These are phyloP conservation scores for Cavenderia fasciculata DNA, from an alignment of 78 protist genomes.

Conservation along the genomic window DNA sequence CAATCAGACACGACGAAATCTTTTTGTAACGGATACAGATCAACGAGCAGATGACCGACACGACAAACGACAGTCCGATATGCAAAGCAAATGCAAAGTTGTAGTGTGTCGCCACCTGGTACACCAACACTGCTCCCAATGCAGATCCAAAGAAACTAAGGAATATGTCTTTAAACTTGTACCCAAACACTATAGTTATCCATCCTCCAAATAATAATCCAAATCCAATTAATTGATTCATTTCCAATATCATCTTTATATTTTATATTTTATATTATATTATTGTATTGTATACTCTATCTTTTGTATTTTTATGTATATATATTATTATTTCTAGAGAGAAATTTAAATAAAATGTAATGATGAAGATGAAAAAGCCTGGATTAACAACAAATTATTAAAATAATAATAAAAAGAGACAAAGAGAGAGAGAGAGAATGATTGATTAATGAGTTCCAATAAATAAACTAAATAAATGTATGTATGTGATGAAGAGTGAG, in stretches of 20 bases:
- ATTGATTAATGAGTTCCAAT: too few relatives aligned
- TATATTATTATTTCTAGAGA: too few relatives aligned
- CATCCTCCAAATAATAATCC: slow-evolving; percentile 5
- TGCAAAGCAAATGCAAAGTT: background rate
- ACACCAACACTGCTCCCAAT: slow-evolving; percentile 16
- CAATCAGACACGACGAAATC: background rate
- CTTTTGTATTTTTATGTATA: too few relatives aligned
- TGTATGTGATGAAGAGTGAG: too few relatives aligned
- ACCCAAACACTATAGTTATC: background rate
- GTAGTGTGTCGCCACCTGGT: background rate
- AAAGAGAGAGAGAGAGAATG: too few relatives aligned
- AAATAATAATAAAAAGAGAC: too few relatives aligned
- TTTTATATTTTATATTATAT: background rate
- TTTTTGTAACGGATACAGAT: background rate
- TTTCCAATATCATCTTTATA: background rate
- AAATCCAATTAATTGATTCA: background rate
- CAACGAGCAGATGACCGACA: slow-evolving; percentile 5
- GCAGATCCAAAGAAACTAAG: slow-evolving; percentile 45
- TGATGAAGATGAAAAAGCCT: too few relatives aligned
- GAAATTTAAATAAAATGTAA: too few relatives aligned
- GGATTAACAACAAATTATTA: too few relatives aligned
- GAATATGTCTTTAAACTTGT: background rate
- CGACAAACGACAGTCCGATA: background rate
- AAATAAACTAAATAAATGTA: too few relatives aligned
- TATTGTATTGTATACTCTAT: too few relatives aligned